Percentiles rank a stretch among this genome's conserved stretches.
Conservation (phyloP, 495 filamentous ascomycete genomes). For the Neurospora tetrasperma region DNA sequence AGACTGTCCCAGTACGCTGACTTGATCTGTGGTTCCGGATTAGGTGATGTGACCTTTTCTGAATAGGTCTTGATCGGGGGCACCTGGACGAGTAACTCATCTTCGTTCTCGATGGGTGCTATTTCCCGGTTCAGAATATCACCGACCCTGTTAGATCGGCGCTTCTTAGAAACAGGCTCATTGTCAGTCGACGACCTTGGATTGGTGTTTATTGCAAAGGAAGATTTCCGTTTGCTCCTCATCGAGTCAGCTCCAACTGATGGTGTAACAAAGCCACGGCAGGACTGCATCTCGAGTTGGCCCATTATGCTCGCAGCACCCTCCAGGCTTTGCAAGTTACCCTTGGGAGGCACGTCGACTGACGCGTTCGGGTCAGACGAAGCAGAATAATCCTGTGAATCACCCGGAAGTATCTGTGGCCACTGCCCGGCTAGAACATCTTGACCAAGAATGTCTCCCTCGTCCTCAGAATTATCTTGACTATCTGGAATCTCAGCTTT, state of each 20-base stretch:
- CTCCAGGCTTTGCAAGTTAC: slow-evolving; percentile 33
- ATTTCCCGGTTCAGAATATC: background rate
- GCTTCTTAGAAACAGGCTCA: slow-evolving; percentile 34
- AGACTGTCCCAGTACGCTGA: slow-evolving; percentile 39
- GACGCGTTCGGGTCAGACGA: slow-evolving; percentile 18
- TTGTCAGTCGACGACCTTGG: slow-evolving; percentile 13
- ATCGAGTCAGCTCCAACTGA: slow-evolving; percentile 17
- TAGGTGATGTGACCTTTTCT: slow-evolving; percentile 34
- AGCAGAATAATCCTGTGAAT: slow-evolving; percentile 5
- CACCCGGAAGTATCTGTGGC: slow-evolving; percentile 7
- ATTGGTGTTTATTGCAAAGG: slow-evolving; percentile 27
- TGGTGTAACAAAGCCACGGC: slow-evolving; percentile 12
- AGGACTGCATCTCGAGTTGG: slow-evolving; percentile 34
- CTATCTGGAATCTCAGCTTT: slow-evolving; percentile 32
- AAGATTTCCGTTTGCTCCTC: slow-evolving; percentile 37
- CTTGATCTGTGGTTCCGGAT: slow-evolving; percentile 10
- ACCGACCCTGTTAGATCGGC: slow-evolving; percentile 28
- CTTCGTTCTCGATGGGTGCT: slow-evolving; percentile 18
- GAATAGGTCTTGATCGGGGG: slow-evolving; percentile 23
- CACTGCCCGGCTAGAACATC: slow-evolving; percentile 7
- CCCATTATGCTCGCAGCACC: slow-evolving; percentile 33
- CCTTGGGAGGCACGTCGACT: slow-evolving; percentile 13
- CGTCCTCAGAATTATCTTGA: slow-evolving; percentile 1
- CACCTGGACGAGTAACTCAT: slow-evolving; percentile 27
- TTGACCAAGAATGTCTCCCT: slow-evolving; percentile 16